Evolutionary conservation across 2,329 filamentous ascomycete genomes (phyloP).

Genomic region (Graphilbum fragrans): DNA sequence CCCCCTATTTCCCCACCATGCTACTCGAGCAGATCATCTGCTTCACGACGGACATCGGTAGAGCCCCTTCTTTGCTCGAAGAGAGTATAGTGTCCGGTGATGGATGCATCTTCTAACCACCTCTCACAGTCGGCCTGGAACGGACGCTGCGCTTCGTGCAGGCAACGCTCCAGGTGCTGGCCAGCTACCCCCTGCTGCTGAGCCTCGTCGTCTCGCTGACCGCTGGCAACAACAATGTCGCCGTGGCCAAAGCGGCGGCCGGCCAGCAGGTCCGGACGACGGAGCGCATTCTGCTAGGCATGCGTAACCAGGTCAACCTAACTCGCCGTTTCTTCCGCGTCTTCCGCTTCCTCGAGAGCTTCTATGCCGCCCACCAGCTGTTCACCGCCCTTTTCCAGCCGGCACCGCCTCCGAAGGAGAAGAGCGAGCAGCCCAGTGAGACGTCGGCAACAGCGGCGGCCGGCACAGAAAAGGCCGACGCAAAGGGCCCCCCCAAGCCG

Average conservation of each 20-base stretch:
- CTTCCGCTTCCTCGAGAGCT: slow-evolving; percentile 54
- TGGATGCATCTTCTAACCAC: too few relatives aligned
- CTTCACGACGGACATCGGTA: slow-evolving; percentile 36
- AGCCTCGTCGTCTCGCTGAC: slow-evolving; percentile 13
- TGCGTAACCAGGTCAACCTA: slow-evolving; percentile 32
- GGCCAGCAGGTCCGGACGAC: background rate
- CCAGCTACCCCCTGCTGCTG: slow-evolving; percentile 29
- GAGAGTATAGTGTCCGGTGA: background rate
- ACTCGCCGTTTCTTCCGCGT: slow-evolving; percentile 53
- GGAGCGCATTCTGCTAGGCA: slow-evolving; percentile 11
- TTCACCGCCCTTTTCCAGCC: slow-evolving; percentile 15
- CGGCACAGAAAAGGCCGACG: background rate
- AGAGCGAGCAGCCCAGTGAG: background rate
- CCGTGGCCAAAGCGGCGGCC: background rate
- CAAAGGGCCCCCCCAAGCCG: slow-evolving; percentile 7
- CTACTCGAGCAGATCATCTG: slow-evolving; percentile 24
- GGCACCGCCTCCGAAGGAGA: background rate
- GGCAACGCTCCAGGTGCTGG: slow-evolving; percentile 33
- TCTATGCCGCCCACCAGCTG: slow-evolving; percentile 34
- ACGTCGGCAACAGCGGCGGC: too few relatives aligned
- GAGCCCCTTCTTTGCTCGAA: slow-evolving; percentile 10
- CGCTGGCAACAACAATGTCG: too few relatives aligned
- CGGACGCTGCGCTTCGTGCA: slow-evolving; percentile 47
- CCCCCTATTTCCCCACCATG: background rate
- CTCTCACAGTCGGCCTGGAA: slow-evolving; percentile 41